Base-by-base conservation (phyloP, 495 filamentous ascomycete species). In the Penicillium mononematosum region DNA sequence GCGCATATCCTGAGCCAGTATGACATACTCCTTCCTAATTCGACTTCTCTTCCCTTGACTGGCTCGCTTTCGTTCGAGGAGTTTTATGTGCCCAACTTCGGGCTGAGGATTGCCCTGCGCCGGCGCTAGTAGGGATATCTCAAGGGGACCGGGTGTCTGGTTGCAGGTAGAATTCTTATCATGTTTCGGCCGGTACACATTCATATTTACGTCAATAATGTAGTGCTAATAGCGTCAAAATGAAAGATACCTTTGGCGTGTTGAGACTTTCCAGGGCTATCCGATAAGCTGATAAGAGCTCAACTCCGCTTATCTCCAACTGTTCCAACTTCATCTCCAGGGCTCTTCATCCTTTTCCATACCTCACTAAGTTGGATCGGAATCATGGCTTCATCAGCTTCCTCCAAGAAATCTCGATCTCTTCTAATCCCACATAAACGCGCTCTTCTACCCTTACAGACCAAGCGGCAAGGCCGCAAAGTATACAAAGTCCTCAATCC, bases 1-100 rank as follows among this genome's bases (percentile, higher is more conserved):
- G 76, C 73, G 5, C 71, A 78, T 55, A 53, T 79, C 5, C 49
- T 85, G 16, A 58, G 74, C 39, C 68, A 69, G 25, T 85, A 80
- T 55, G 80, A 86, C 29, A 62, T 83, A 41, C 56, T 62, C 47
- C 53, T 69, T 12, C 61, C 56, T 52, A 60, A 61, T 24, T 59
- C 42, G 27, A 38, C 27, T 11, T 22, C 34, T 1, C 54, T 14
- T 1, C 25, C 55, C 2, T 42, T 68, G 46, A 58, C 53, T 7
- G 60, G 60, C 5, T 63, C 60, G 17, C 56, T 68, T 47, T 68
- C 65, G 2, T 66, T 68, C 20, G 65, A 66, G 60, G 65, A 68
- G 50, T 66, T 68, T 43, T 63, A 63, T 44, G 65, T 68, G 17
- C 65, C 65, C 5, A 63, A 68, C 44, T 66, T 68, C 16, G 56